Percentiles rank a stretch among this genome's conserved stretches.
These are phyloP conservation scores for Heterobasidion occidentale DNA, from an alignment of 1,284 basidiomycete genomes.

Conservation along the genomic window DNA sequence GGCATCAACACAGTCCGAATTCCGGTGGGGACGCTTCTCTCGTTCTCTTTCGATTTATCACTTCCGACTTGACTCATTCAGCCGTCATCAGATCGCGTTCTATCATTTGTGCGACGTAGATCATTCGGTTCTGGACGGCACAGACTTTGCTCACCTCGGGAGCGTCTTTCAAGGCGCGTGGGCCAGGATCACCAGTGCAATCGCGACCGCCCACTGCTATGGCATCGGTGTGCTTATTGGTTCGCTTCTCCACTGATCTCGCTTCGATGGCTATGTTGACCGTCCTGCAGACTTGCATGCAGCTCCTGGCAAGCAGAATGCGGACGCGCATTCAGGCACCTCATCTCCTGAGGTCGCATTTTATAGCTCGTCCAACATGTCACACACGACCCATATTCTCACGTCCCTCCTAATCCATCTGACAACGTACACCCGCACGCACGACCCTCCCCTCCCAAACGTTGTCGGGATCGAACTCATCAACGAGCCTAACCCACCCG, in stretches of 20 bases:
- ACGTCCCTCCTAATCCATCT: constrained; percentile 39
- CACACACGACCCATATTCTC: constrained; percentile 46
- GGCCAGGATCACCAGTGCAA: constrained; percentile 58
- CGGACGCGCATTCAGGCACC: constrained; percentile 58
- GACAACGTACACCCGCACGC: constrained; percentile 24
- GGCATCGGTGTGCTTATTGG: constrained; percentile 80
- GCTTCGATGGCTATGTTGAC: not conserved
- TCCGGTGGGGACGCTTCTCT: constrained; percentile 45
- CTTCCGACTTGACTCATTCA: not conserved
- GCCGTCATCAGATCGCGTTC: constrained; percentile 62
- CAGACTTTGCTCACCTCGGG: constrained; percentile 59
- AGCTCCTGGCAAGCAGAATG: constrained; percentile 73
- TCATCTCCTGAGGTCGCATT: constrained; percentile 42
- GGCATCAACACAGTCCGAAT: constrained; percentile 83
- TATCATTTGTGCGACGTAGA: constrained; percentile 66
- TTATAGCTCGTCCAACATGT: constrained; percentile 43
- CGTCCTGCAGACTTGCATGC: constrained; percentile 53
- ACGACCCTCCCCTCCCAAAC: constrained; percentile 41
- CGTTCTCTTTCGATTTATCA: not conserved
- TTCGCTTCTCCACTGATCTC: not conserved
- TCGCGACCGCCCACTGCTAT: constrained; percentile 51
- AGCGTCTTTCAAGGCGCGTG: constrained; percentile 69
- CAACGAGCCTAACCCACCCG: constrained; percentile 67
- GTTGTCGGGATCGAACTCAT: constrained; percentile 78
- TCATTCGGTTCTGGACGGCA: constrained; percentile 56